Evolutionary conservation across 257 asterid species (phyloP).

Genomic region (Fraxinus americana): DNA sequence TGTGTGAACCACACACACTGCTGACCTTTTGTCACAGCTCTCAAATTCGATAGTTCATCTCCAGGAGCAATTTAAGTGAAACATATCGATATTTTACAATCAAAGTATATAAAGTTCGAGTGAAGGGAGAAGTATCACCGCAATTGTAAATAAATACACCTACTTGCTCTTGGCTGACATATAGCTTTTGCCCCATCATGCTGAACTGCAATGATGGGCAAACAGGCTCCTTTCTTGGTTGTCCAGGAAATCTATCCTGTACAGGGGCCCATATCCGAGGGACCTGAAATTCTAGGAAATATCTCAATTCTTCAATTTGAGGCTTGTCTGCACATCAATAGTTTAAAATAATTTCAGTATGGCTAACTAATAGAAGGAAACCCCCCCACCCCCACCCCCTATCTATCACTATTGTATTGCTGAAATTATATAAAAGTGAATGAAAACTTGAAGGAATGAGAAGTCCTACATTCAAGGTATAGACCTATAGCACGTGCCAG

Average conservation of each 20-base stretch:
- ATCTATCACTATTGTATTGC: neutral
- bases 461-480: slow-evolving; percentile 70
- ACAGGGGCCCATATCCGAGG: slow-evolving; percentile 82
- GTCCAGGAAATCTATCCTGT: slow-evolving; percentile 69
- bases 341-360: slow-evolving; percentile 18
- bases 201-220: slow-evolving; percentile 81
- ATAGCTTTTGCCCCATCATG: slow-evolving; percentile 91
- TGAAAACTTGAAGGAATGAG: slow-evolving; percentile 7
- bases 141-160: slow-evolving; percentile 20
- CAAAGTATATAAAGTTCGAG: neutral
- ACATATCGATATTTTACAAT: neutral
- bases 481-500: slow-evolving; percentile 71
- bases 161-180: slow-evolving; percentile 84
- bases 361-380: neutral
- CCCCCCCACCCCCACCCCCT: neutral
- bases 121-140: neutral
- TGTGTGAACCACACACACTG: neutral
- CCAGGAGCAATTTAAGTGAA: neutral
- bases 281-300: slow-evolving; percentile 84
- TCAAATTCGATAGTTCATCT: neutral
- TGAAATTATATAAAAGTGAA: slow-evolving; percentile 12
- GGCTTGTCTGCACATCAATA: slow-evolving; percentile 70
- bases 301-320: slow-evolving; percentile 80
- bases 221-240: slow-evolving; percentile 81
- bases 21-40: neutral